Evolutionary conservation across 2,329 filamentous ascomycete genomes (phyloP), one percentile per base, ranked within the genome.

Genomic region (Fusarium musae): DNA sequence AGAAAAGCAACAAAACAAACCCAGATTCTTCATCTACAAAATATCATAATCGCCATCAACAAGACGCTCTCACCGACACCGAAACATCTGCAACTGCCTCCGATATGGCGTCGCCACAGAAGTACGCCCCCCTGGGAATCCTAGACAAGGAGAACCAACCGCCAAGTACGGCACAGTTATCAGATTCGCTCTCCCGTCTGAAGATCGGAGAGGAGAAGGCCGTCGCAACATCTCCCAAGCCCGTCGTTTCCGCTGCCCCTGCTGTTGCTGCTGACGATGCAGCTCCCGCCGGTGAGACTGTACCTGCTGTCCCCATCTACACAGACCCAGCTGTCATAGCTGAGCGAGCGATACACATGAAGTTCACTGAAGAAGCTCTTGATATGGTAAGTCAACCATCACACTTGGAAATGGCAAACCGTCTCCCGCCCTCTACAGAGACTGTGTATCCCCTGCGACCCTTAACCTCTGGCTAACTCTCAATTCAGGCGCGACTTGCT

Each of bases 331-430:
- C 70, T 19, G 73, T 80, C 21, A 63, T 78, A 37, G 79, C 78
- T 23, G 81, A 82, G 66, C 75, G 80, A 52, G 80, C 79, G 28
- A 74, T 79, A 69, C 82, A 84, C 64, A 75, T 82, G 74, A 81
- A 80, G 47, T 97, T 95, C 83, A 97, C 97, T 90, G 89, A 92
- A 75, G 92, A 96, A 81, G 95, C 95, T 70, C 88, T 98, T 75
- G 88, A 91, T 75, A 97, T 97, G 94, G 93, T 96, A 84, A 78
- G 85, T 80, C n/a, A 26, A 9, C 16, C 12, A 32, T n/a, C 13
- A 34, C 16, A 12, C 15, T 26, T 54, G 9, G 10, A n/a, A 19
- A 19, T 34, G n/a, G 23, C 15, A 12, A 21, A 16, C 19, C 34
- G 56, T n/a, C 9, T 30, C 28, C 28, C 19, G 28, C 53, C 56